Evolutionary conservation across 148 eudicot genomes (phyloP), one percentile per base, ranked within the genome.

Genomic region (Arctostaphylos glauca): DNA sequence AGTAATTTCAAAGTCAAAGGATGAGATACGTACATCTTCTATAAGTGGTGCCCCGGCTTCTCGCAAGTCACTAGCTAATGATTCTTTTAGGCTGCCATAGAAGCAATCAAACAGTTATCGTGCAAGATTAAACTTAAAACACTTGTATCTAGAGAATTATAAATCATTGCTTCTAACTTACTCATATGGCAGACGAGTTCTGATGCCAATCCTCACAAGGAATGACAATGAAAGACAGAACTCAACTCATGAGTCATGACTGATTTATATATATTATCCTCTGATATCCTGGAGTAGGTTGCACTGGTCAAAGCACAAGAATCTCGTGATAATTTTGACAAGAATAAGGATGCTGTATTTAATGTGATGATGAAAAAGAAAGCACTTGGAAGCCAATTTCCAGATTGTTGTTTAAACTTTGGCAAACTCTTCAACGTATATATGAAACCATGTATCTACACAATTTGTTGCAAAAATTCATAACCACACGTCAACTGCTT

Each of bases 81-180:
- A 68, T 7, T 68, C 73, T 23, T 64, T 64, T 64, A 64, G 70
- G 41, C 70, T 31, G 6, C 44, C 16, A 66, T 25, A 15, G 13
- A 70, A 41, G 48, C n/a, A 70, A 70, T 38, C 74, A 38, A 70
- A 38, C 19, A 41, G 74, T 70, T 70, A 70, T 43, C 48, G 47
- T 70, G 48, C 74, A 38, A 38, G 48, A 70, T 38, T 41, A 38
- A 70, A 38, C 47, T 41, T 38, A 38, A 70, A 8, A 15, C 4
- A 70, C 6, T 5, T 41, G 15, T 15, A 43, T 31, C 19, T 14
- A 70, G 13, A 70, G 19, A 70, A 38, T 38, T 70, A 70, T 41
- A 15, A 38, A 41, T 70, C 71, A 66, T 66, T 66, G 44, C 71
- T 66, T 66, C 18, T 31, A 66, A 66, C 71, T 66, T 66, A 66